Conservation (phyloP, 345 rosid species). For the Boechera stricta region DNA sequence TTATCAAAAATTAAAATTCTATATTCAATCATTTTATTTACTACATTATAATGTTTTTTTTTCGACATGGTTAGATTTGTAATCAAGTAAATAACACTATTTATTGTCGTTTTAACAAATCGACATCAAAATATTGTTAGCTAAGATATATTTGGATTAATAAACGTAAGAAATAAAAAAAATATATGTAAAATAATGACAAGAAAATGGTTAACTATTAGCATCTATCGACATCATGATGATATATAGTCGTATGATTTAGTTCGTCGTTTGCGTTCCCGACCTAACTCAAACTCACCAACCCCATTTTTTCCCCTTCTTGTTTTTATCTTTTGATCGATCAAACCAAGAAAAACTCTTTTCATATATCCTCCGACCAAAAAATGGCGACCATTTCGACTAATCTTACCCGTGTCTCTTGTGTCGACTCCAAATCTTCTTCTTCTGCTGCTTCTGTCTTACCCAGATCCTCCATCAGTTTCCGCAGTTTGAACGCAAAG, state of each 20-base stretch:
- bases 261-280: constrained; percentile 23
- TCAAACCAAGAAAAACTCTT: constrained; percentile 33
- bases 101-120: neutral
- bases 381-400: constrained; percentile 84
- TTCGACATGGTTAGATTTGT: neutral
- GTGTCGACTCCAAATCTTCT: constrained; percentile 46
- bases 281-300: constrained; percentile 45
- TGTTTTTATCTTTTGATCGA: constrained; percentile 34
- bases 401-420: constrained; percentile 48
- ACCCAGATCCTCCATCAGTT: constrained; percentile 49
- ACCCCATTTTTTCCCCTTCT: constrained; percentile 23
- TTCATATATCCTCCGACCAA: constrained; percentile 3
- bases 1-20: neutral
- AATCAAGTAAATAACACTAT: neutral
- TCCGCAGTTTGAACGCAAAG: constrained; percentile 52
- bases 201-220: constrained; percentile 22
- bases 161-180: neutral
- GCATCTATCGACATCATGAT: constrained; percentile 7
- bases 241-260: neutral
- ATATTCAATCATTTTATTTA: neutral
- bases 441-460: constrained; percentile 55
- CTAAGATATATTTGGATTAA: neutral
- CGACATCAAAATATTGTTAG: neutral
- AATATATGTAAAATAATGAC: neutral
- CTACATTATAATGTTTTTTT: neutral